Evolutionary conservation across 2,329 filamentous ascomycete genomes (phyloP), one percentile per base, ranked within the genome.

Genomic region (Orbilia oligospora): DNA sequence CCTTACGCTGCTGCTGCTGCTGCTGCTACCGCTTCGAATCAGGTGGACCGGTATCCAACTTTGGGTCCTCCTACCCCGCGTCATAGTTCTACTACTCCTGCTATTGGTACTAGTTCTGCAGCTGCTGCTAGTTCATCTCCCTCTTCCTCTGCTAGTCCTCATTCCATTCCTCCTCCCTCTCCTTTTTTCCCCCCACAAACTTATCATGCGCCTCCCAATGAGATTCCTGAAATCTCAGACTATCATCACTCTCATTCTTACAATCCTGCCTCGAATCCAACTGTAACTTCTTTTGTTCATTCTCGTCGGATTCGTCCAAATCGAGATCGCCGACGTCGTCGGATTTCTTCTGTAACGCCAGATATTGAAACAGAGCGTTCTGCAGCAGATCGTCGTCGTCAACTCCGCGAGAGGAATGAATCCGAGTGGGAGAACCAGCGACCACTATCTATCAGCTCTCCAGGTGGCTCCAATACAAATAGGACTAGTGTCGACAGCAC

Each of bases 301-400:
- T 72, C 73, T 68, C 67, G 71, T 22, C 68, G 73, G 63, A 61
- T 55, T 46, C 75, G 75, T 58, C 33, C 67, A 14, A 38, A 38
- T 38, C 36, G 36, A 9, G 36, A 30, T 3, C 27, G 27, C 36
- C 68, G 27, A 30, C 27, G 27, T 33, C 75, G 75, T 58, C 44
- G 63, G 51, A 64, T 78, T 33, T 65, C 68, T 8, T 72, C 75
- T 49, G 56, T 78, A 69, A 72, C 68, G 30, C 44, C 68, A 65
- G 75, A 78, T 78, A 78, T 78, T 78, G 75, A 78, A 63, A 78
- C 68, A 72, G 75, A 78, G 68, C 68, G 46, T 78, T 58, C 36
- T 72, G 75, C 56, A 78, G 75, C 68, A 78, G 68, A 71, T 71
- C 75, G 75, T 66, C 75, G 75, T 20, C 75, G 75, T 12, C 75